phyloP scores from a whole-genome alignment of 768 basidiomycete species.

The Lactarius deliciosus region DNA sequence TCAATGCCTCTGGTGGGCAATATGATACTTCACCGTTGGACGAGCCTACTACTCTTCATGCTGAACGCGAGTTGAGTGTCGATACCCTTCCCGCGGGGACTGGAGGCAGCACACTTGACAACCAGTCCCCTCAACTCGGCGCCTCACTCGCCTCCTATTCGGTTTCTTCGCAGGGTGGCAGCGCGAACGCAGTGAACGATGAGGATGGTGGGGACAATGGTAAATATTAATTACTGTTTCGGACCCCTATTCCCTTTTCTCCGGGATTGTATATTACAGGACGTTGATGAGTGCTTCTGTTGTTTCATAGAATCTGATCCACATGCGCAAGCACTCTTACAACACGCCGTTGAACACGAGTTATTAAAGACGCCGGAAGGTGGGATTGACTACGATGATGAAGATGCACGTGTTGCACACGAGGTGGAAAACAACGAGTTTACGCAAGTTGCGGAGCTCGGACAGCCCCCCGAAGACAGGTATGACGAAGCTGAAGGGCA shows the following conservation, averaged over 20 bases:
- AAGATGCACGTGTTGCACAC: constrained; percentile 24
- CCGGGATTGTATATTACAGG: constrained; percentile 27
- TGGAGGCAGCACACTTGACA: constrained; percentile 25
- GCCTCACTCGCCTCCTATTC: not conserved
- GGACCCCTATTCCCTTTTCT: constrained; percentile 27
- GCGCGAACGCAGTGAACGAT: constrained; percentile 27
- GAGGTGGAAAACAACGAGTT: constrained; percentile 14
- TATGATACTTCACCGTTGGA: constrained; percentile 33
- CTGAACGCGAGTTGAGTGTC: constrained; percentile 1
- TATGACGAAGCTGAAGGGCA: constrained; percentile 20
- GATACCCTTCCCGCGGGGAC: constrained; percentile 2
- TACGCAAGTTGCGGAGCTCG: constrained; percentile 2
- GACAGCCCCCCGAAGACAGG: not conserved
- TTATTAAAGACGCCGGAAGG: not conserved
- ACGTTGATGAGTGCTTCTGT: constrained; percentile 28
- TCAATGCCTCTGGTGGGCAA: constrained; percentile 49
- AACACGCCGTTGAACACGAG: constrained; percentile 13
- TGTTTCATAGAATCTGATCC: constrained; percentile 28
- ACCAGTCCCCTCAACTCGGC: constrained; percentile 27
- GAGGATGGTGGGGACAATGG: constrained; percentile 38
- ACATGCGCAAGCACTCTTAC: constrained; percentile 19
- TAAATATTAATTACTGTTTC: constrained; percentile 43
- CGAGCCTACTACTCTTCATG: constrained; percentile 13
- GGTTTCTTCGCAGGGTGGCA: constrained; percentile 25
- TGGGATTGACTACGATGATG: constrained; percentile 17